A percentile compares a stretch with the other conserved stretches of the same genome.
These are phyloP conservation scores for Byssochlamys sp. DNA, from an alignment of 2,329 filamentous ascomycete species.

Conservation along the genomic window DNA sequence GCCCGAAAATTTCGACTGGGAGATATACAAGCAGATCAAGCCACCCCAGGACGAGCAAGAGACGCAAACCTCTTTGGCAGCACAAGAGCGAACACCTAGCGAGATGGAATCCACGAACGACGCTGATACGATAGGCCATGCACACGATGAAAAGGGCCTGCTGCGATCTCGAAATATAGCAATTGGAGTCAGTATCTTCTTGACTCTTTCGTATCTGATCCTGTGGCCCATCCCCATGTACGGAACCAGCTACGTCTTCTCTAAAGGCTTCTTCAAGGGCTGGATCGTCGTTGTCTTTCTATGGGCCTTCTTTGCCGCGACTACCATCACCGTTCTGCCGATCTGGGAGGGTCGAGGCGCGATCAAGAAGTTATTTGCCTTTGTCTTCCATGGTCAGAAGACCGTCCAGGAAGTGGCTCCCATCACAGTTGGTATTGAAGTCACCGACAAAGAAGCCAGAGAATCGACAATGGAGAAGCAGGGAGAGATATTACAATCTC, in stretches of 20 bases:
- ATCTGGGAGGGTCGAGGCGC: not conserved
- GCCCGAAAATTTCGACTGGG: conserved; percentile 16
- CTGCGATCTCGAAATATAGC: conserved; percentile 11
- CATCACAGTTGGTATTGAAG: not conserved
- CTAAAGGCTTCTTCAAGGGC: conserved; percentile 20
- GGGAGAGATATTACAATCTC: not conserved
- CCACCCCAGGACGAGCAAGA: not conserved
- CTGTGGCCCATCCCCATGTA: conserved; percentile 45
- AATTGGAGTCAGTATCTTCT: conserved; percentile 6
- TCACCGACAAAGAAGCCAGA: not conserved
- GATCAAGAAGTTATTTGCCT: not conserved
- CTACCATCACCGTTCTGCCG: not conserved
- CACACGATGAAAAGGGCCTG: conserved; percentile 7
- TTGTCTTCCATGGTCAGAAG: not conserved
- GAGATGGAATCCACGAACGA: not conserved
- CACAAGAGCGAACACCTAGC: not conserved
- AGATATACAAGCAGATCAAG: conserved; percentile 7
- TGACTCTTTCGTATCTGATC: conserved; percentile 22
- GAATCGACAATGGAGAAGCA: not conserved
- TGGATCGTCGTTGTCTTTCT: conserved; percentile 17
- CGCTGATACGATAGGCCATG: not conserved
- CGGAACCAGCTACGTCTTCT: conserved; percentile 36
- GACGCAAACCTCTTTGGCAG: conserved; percentile 1
- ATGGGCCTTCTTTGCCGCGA: conserved; percentile 15
- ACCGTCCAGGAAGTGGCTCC: not conserved